phyloP scores from a whole-genome alignment of 257 asterid genomes.

The Parsonsia alboflavescens region DNA sequence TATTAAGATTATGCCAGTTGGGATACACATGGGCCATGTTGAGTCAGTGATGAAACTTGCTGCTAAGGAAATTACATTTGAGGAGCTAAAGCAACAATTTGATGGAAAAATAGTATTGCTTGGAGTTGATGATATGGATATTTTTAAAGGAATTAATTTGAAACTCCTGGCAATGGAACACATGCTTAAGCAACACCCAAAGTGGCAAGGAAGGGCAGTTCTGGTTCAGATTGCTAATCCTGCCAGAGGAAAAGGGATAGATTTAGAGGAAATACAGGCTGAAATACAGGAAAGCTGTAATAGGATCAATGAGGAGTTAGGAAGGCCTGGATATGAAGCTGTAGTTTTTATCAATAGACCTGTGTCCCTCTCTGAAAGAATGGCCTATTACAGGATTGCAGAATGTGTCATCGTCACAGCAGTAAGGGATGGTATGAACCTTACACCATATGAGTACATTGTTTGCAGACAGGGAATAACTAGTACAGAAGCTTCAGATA shows the following conservation, averaged over 20 bases:
- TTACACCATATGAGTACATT: conserved; percentile 85
- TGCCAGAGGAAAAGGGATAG: conserved; percentile 72
- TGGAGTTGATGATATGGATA: conserved; percentile 92
- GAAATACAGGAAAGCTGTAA: conserved; percentile 68
- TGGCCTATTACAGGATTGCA: conserved; percentile 83
- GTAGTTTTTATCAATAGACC: conserved; percentile 49
- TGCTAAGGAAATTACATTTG: conserved; percentile 58
- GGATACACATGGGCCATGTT: conserved; percentile 83
- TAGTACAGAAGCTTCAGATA: conserved; percentile 42
- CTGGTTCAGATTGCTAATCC: conserved; percentile 83
- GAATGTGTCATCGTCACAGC: conserved; percentile 94
- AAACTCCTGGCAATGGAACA: conserved; percentile 83
- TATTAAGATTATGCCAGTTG: conserved; percentile 92
- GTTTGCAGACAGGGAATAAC: conserved; percentile 73
- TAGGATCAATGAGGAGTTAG: conserved; percentile 62
- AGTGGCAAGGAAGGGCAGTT: conserved; percentile 84
- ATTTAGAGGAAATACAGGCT: conserved; percentile 54
- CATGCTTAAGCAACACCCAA: conserved; percentile 74
- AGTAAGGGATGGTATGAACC: conserved; percentile 90
- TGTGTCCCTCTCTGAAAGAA: conserved; percentile 65
- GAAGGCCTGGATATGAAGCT: conserved; percentile 78
- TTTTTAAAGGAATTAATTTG: conserved; percentile 84
- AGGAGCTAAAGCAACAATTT: conserved; percentile 64
- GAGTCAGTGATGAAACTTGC: conserved; percentile 71
- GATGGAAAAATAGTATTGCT: conserved; percentile 72